phyloP scores from a whole-genome alignment of 805 yeast species.

The Candida cerambycidarum region DNA sequence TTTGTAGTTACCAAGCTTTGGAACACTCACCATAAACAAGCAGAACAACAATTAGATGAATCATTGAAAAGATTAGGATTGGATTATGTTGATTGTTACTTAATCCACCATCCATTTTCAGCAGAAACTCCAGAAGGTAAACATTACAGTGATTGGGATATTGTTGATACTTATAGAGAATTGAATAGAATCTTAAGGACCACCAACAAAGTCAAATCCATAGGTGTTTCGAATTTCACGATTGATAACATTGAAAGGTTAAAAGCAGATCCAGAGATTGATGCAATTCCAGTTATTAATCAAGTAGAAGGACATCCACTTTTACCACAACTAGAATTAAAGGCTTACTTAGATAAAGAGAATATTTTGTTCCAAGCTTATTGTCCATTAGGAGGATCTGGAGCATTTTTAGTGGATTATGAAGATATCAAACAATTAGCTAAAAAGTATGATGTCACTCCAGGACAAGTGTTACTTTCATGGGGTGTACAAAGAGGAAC shows the following conservation, averaged over 20 bases:
- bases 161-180: conserved; percentile 60
- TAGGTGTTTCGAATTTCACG: conserved; percentile 71
- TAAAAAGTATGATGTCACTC: conserved; percentile 47
- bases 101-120: conserved; percentile 77
- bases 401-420: conserved; percentile 66
- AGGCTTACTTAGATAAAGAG: conserved; percentile 55
- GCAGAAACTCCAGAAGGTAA: conserved; percentile 43
- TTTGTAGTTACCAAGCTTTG: conserved; percentile 81
- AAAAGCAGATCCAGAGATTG: conserved; percentile 59
- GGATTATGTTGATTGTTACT: conserved; percentile 58
- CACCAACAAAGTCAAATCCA: conserved; percentile 57
- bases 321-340: conserved; percentile 65
- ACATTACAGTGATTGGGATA: conserved; percentile 51
- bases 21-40: conserved; percentile 57
- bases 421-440: conserved; percentile 56
- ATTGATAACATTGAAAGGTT: conserved; percentile 60
- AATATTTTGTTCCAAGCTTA: conserved; percentile 71
- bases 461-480: conserved; percentile 71
- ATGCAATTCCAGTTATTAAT: conserved; percentile 55
- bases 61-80: conserved; percentile 46
- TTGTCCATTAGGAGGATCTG: conserved; percentile 83
- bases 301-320: conserved; percentile 89
- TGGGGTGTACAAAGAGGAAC: conserved; percentile 82
- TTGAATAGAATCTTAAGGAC: conserved; percentile 54
- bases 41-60: conserved; percentile 15